phyloP scores from a whole-genome alignment of 305 asterid genomes.

The Fraxinus ornus region DNA sequence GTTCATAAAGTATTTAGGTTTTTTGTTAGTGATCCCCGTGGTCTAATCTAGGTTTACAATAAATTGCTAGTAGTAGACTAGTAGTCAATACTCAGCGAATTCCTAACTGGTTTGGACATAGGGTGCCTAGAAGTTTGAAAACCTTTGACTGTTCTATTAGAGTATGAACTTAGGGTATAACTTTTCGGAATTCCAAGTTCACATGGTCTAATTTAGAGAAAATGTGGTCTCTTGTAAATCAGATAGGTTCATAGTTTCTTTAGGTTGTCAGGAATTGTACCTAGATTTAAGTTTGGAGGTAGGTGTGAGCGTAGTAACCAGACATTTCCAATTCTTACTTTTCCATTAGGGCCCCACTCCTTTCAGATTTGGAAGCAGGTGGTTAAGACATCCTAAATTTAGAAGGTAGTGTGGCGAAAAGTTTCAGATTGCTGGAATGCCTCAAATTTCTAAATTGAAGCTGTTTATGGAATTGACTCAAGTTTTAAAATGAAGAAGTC shows the following conservation, averaged over 20 bases:
- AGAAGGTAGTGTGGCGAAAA: not conserved
- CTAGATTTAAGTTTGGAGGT: not conserved
- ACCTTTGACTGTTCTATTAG: not conserved
- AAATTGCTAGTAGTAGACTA: not conserved
- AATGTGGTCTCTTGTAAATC: not conserved
- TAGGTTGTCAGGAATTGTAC: not conserved
- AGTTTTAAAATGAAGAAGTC: not conserved
- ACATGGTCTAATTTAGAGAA: not conserved
- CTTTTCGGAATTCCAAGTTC: not conserved
- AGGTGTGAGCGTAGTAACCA: not conserved
- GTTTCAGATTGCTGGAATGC: not conserved
- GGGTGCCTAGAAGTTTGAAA: not conserved
- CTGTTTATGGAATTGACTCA: not conserved
- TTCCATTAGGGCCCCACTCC: not conserved
- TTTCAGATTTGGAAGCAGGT: not conserved
- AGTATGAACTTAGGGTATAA: not conserved
- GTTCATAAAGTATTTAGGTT: not conserved
- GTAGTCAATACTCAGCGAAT: not conserved
- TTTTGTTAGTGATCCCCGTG: not conserved
- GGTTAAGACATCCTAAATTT: not conserved
- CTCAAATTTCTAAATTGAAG: not conserved
- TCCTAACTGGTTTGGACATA: not conserved
- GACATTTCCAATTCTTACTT: not conserved
- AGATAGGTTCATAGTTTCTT: not conserved
- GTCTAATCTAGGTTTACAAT: not conserved